These are phyloP conservation scores for Blastobotrys petasosporus DNA, from an alignment of 1,139 yeast genomes.

Conservation along the genomic window DNA sequence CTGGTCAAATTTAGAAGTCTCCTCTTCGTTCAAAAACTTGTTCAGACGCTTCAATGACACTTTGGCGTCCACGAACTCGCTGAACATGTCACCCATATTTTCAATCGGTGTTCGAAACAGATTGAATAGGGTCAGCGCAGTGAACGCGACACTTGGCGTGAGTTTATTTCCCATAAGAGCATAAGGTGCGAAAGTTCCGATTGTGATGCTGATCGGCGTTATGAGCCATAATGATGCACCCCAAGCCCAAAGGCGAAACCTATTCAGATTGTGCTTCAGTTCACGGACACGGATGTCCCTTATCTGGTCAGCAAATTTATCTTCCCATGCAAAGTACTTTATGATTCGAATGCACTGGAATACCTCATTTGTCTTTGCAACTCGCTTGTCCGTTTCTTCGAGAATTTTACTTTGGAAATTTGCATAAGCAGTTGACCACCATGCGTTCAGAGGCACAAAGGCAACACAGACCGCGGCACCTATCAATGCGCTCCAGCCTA, in stretches of 20 bases:
- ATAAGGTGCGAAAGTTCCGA: slow-evolving; percentile 72
- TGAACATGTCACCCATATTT: slow-evolving; percentile 79
- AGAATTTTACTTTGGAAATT: slow-evolving; percentile 63
- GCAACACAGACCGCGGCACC: slow-evolving; percentile 64
- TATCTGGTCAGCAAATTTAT: slow-evolving; percentile 67
- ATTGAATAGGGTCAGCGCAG: slow-evolving; percentile 78
- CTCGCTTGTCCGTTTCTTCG: slow-evolving; percentile 77
- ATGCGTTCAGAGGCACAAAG: slow-evolving; percentile 68
- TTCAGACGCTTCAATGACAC: slow-evolving; percentile 85
- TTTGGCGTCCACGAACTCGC: slow-evolving; percentile 75
- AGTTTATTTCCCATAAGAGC: slow-evolving; percentile 63
- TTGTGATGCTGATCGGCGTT: slow-evolving; percentile 74
- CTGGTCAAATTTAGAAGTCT: slow-evolving; percentile 77
- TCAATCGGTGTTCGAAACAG: slow-evolving; percentile 81
- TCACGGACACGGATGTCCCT: slow-evolving; percentile 69
- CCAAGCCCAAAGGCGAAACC: slow-evolving; percentile 61
- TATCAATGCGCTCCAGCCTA: slow-evolving; percentile 85
- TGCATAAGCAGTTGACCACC: slow-evolving; percentile 57
- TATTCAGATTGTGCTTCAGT: slow-evolving; percentile 47
- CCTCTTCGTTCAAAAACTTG: slow-evolving; percentile 69
- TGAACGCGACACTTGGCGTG: slow-evolving; percentile 89
- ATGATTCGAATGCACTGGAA: slow-evolving; percentile 87
- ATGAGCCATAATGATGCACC: slow-evolving; percentile 66
- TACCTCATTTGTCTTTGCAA: slow-evolving; percentile 89
- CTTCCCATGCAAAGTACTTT: slow-evolving; percentile 96